Percentiles rank a stretch among this genome's conserved stretches.
phyloP scores from a whole-genome alignment of 1,139 yeast species.

The Protomyces lactucae-debilis region DNA sequence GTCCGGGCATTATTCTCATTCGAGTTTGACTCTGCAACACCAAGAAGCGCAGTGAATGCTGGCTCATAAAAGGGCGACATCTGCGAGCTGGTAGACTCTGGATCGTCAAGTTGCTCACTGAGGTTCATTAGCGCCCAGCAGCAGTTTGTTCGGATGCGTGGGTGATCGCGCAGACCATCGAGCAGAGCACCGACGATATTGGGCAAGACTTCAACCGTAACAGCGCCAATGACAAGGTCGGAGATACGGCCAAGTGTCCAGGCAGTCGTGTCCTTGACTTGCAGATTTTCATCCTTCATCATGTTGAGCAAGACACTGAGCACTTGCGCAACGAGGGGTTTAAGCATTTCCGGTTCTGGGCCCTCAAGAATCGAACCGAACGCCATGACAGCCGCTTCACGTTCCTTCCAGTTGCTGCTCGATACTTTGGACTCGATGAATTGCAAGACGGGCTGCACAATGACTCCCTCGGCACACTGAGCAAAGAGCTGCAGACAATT shows the following conservation, averaged over 20 bases:
- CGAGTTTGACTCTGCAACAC: constrained; percentile 55
- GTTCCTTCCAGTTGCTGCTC: constrained; percentile 66
- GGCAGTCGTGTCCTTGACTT: constrained; percentile 93
- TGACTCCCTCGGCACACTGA: constrained; percentile 77
- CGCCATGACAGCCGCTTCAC: constrained; percentile 99
- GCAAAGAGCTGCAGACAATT: constrained; percentile 93
- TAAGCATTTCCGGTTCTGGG: constrained; percentile 71
- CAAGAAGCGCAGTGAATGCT: constrained; percentile 64
- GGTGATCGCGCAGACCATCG: constrained; percentile 77
- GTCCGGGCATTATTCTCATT: constrained; percentile 89
- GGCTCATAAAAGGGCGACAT: constrained; percentile 69
- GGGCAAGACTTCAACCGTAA: constrained; percentile 60
- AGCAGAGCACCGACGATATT: constrained; percentile 66
- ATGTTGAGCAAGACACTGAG: constrained; percentile 67
- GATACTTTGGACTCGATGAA: constrained; percentile 74
- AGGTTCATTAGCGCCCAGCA: constrained; percentile 95
- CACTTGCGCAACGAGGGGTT: constrained; percentile 69
- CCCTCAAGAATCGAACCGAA: constrained; percentile 96
- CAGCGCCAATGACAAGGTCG: constrained; percentile 74
- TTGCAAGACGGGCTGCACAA: constrained; percentile 74
- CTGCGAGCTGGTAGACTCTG: constrained; percentile 50
- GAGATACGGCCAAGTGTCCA: constrained; percentile 98
- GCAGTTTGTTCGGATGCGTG: constrained; percentile 89
- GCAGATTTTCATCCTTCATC: constrained; percentile 68
- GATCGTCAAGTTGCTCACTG: constrained; percentile 67